phyloP scores from a whole-genome alignment of 805 yeast species.

The Lachancea sp. region DNA sequence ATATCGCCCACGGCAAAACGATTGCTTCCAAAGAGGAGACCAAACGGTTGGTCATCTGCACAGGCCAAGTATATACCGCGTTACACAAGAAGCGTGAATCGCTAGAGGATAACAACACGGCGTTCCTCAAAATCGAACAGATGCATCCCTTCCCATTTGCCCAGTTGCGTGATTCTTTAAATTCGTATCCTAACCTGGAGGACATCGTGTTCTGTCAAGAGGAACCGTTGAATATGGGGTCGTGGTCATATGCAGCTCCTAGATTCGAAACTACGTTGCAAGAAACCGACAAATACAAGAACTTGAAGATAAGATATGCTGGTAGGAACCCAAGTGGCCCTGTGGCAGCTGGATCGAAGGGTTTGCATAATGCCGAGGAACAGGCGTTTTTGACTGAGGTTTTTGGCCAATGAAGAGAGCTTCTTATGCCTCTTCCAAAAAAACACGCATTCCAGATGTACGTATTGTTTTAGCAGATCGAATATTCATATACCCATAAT shows the following conservation, averaged over 20 bases:
- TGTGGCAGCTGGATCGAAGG: slow-evolving; percentile 95
- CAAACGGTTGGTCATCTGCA: slow-evolving; percentile 74
- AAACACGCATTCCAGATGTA: neutral
- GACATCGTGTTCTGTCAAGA: slow-evolving; percentile 97
- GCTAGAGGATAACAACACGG: slow-evolving; percentile 72
- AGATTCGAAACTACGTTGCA: slow-evolving; percentile 71
- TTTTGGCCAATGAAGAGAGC: slow-evolving; percentile 33
- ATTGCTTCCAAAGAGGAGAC: slow-evolving; percentile 76
- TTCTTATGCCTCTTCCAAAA: neutral
- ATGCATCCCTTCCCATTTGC: slow-evolving; percentile 98
- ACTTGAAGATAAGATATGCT: slow-evolving; percentile 64
- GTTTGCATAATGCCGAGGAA: slow-evolving; percentile 84
- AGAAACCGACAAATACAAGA: slow-evolving; percentile 66
- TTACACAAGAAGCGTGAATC: slow-evolving; percentile 82
- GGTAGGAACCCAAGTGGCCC: slow-evolving; percentile 98
- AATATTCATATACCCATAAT: too few relatives aligned
- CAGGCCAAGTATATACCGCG: slow-evolving; percentile 95
- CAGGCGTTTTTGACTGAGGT: slow-evolving; percentile 77
- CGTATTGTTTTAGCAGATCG: neutral
- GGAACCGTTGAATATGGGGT: slow-evolving; percentile 97
- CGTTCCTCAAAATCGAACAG: slow-evolving; percentile 87
- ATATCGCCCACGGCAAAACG: slow-evolving; percentile 72
- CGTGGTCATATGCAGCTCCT: slow-evolving; percentile 74
- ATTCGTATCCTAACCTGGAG: slow-evolving; percentile 71
- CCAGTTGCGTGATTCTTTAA: slow-evolving; percentile 77